Percentiles rank a stretch among this genome's conserved stretches.
Conservation (phyloP, 352 stramenopile species). For the Stramenopiles sp. region DNA sequence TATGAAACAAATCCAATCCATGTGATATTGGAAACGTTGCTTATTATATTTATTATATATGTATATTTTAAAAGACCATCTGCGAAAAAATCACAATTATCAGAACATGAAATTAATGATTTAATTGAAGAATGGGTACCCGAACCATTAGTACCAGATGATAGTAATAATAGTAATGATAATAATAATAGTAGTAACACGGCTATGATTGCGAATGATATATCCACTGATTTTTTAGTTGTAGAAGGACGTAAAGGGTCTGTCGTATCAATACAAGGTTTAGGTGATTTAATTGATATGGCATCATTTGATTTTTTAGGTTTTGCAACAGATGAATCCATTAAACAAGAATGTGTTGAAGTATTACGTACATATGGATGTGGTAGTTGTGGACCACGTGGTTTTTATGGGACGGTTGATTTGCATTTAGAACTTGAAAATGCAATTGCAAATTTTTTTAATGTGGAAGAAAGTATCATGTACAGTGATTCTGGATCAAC, state of each 20-base stretch:
- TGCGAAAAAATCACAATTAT: constrained; percentile 41
- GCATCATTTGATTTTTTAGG: background rate
- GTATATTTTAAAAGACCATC: constrained; percentile 49
- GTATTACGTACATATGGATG: constrained; percentile 60
- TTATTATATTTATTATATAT: constrained; percentile 85
- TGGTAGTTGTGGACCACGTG: constrained; percentile 84
- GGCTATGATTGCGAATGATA: background rate
- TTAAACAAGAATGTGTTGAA: no score
- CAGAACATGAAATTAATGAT: constrained; percentile 59
- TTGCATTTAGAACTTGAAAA: constrained; percentile 70
- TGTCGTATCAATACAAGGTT: background rate
- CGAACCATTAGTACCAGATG: constrained; percentile 50
- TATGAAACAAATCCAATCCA: constrained; percentile 54
- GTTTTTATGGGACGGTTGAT: constrained; percentile 95
- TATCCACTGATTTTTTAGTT: background rate
- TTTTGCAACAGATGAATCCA: background rate
- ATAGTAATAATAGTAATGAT: background rate
- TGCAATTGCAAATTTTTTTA: constrained; percentile 65
- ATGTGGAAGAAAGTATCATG: constrained; percentile 75
- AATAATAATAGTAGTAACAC: background rate
- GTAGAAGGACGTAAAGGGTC: background rate
- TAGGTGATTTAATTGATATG: background rate
- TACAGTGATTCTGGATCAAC: constrained; percentile 88
- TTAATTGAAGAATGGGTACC: constrained; percentile 62
- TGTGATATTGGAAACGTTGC: constrained; percentile 85